phyloP scores from a whole-genome alignment of 2,329 filamentous ascomycete species.

The Zopfia rhizophila region DNA sequence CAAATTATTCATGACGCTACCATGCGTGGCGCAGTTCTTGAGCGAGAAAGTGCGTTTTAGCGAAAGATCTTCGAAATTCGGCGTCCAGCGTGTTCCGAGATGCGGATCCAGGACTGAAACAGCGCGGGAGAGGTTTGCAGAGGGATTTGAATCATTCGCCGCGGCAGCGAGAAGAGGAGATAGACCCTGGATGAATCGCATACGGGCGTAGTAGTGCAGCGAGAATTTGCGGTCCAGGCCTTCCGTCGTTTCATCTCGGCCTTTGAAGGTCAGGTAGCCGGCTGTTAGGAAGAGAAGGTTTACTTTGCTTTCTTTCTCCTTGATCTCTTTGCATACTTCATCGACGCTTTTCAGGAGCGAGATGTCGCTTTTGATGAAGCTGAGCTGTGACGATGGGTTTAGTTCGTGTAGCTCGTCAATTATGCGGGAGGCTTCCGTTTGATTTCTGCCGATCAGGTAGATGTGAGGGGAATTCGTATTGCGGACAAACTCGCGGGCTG shows the following conservation, averaged over 20 bases:
- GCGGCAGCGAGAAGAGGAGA: conserved; percentile 45
- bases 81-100: conserved; percentile 20
- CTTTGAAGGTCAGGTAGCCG: conserved; percentile 58
- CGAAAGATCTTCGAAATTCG: conserved; percentile 38
- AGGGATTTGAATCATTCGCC: conserved; percentile 20
- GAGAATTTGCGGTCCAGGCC: conserved; percentile 47
- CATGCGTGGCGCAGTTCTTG: conserved; percentile 35
- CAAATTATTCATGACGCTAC: conserved; percentile 39
- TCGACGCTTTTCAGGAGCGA: conserved; percentile 55
- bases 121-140: conserved; percentile 36
- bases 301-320: conserved; percentile 61
- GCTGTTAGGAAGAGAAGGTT: conserved; percentile 66
- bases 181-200: conserved; percentile 52
- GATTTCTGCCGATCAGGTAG: conserved; percentile 57
- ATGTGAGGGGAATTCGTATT: conserved; percentile 51
- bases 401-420: conserved; percentile 50
- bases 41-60: conserved; percentile 39
- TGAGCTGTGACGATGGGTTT: conserved; percentile 49
- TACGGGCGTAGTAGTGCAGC: conserved; percentile 50
- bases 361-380: conserved; percentile 57
- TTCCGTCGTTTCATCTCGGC: conserved; percentile 50
- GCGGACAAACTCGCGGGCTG: conserved; percentile 55
- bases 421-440: conserved; percentile 49
- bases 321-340: conserved; percentile 59
- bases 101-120: conserved; percentile 42